These are phyloP conservation scores for Betula pendula DNA, from an alignment of 306 rosid species.

Conservation along the genomic window DNA sequence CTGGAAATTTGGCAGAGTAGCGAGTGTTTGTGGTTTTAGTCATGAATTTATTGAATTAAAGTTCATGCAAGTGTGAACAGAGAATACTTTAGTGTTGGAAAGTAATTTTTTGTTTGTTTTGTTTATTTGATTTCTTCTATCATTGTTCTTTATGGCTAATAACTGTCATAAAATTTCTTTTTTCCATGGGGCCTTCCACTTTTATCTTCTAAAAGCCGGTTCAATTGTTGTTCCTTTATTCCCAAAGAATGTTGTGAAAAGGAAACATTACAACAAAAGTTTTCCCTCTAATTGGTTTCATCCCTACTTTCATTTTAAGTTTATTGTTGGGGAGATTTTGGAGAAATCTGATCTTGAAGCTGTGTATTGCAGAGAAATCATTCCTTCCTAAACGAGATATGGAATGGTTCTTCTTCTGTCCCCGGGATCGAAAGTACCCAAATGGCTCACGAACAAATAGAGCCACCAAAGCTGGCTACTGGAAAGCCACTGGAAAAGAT, in stretches of 20 bases:
- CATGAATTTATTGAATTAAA: not conserved
- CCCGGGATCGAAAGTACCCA: constrained; percentile 82
- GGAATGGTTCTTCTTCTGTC: constrained; percentile 99
- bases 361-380: constrained; percentile 64
- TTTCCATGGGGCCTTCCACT: constrained; percentile 19
- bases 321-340: constrained; percentile 15
- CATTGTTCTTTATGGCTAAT: constrained; percentile 20
- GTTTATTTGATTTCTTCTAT: constrained; percentile 14
- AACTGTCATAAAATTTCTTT: constrained; percentile 10
- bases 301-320: not conserved
- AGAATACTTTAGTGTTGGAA: constrained; percentile 9
- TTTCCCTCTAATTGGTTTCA: not conserved
- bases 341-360: constrained; percentile 27
- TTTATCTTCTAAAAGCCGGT: constrained; percentile 36
- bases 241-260: constrained; percentile 14
- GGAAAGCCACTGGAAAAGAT: constrained; percentile 99
- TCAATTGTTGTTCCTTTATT: constrained; percentile 24
- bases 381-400: constrained; percentile 79
- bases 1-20: not conserved
- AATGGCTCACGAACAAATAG: constrained; percentile 91
- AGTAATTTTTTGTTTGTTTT: constrained; percentile 15
- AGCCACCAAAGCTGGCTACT: constrained; percentile 93
- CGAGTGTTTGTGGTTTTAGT: not conserved
- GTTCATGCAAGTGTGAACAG: constrained; percentile 8
- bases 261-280: constrained; percentile 7